Conservation (phyloP, 2,329 filamentous ascomycete species). For the Epicoccum nigrum region DNA sequence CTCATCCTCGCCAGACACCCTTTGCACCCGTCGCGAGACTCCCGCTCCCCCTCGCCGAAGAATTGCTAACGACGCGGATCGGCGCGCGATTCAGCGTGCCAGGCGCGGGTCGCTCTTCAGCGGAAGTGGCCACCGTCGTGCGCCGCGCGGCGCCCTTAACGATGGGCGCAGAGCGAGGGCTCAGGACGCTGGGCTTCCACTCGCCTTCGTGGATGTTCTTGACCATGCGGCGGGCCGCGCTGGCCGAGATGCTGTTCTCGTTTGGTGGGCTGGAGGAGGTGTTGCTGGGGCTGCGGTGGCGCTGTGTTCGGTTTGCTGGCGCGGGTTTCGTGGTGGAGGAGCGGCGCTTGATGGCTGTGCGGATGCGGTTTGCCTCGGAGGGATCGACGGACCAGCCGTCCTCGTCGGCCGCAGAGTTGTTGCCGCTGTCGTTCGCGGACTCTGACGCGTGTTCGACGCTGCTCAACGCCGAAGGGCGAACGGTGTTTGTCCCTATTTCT, state of each 20-base stretch:
- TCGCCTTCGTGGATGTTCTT: slow-evolving; percentile 65
- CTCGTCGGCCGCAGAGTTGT: slow-evolving; percentile 53
- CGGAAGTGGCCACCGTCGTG: slow-evolving; percentile 44
- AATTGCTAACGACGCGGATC: slow-evolving; percentile 41
- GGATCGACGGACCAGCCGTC: slow-evolving; percentile 57
- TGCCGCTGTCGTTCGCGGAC: slow-evolving; percentile 40
- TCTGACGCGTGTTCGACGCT: slow-evolving; percentile 53
- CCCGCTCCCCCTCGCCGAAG: slow-evolving; percentile 39
- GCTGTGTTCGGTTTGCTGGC: slow-evolving; percentile 52
- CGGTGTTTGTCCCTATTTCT: slow-evolving; percentile 52
- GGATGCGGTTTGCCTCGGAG: slow-evolving; percentile 60
- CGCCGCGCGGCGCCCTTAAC: slow-evolving; percentile 57
- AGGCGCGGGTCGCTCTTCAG: slow-evolving; percentile 40
- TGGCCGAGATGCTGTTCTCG: slow-evolving; percentile 65
- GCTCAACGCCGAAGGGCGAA: slow-evolving; percentile 59
- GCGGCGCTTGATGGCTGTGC: slow-evolving; percentile 61
- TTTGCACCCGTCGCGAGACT: slow-evolving; percentile 40
- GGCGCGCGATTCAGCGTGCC: slow-evolving; percentile 38
- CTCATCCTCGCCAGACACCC: slow-evolving; percentile 41
- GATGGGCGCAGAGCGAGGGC: slow-evolving; percentile 65
- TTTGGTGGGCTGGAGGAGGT: slow-evolving; percentile 59
- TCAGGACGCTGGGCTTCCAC: slow-evolving; percentile 63
- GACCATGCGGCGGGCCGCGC: slow-evolving; percentile 70
- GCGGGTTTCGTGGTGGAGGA: slow-evolving; percentile 54
- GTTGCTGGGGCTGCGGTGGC: slow-evolving; percentile 62